phyloP scores from a whole-genome alignment of 2,329 filamentous ascomycete species.

The Monosporascus ibericus region DNA sequence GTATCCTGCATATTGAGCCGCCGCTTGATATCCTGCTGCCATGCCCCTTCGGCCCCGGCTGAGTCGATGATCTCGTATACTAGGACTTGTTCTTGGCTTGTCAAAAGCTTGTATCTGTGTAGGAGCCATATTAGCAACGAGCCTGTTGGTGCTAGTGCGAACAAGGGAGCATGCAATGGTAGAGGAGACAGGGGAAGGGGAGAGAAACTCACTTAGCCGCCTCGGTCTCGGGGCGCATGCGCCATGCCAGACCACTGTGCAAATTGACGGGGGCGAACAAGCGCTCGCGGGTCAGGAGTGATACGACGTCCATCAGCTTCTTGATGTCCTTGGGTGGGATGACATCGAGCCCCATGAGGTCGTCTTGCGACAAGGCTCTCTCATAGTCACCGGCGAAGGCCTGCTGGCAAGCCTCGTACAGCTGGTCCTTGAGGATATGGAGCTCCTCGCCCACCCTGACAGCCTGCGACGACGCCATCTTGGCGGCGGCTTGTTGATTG shows the following conservation, averaged over 20 bases:
- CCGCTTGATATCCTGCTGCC: constrained; percentile 78
- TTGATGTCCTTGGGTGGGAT: constrained; percentile 51
- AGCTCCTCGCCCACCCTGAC: constrained; percentile 17
- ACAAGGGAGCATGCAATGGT: too few species aligned
- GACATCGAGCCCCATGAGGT: constrained; percentile 50
- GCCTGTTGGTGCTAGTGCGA: too few species aligned
- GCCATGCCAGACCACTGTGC: constrained; percentile 45
- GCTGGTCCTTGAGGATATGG: constrained; percentile 44
- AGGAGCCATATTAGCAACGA: neutral
- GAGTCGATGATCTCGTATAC: constrained; percentile 89
- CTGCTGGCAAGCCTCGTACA: constrained; percentile 51
- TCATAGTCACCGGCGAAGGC: constrained; percentile 34
- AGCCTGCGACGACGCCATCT: constrained; percentile 10
- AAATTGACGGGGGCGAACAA: constrained; percentile 47
- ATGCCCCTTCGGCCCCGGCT: constrained; percentile 78
- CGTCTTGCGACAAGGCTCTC: constrained; percentile 51
- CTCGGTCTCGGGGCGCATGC: constrained; percentile 52
- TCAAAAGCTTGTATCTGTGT: constrained; percentile 51
- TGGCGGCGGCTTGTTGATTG: constrained; percentile 2
- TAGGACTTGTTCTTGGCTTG: constrained; percentile 69
- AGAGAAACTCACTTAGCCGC: constrained; percentile 49
- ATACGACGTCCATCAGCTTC: constrained; percentile 49
- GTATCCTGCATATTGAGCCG: constrained; percentile 79
- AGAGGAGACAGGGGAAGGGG: neutral
- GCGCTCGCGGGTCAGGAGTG: constrained; percentile 54